Evolutionary conservation across 2,329 filamentous ascomycete genomes (phyloP).

Genomic region (Aspergillus novofumigatus): DNA sequence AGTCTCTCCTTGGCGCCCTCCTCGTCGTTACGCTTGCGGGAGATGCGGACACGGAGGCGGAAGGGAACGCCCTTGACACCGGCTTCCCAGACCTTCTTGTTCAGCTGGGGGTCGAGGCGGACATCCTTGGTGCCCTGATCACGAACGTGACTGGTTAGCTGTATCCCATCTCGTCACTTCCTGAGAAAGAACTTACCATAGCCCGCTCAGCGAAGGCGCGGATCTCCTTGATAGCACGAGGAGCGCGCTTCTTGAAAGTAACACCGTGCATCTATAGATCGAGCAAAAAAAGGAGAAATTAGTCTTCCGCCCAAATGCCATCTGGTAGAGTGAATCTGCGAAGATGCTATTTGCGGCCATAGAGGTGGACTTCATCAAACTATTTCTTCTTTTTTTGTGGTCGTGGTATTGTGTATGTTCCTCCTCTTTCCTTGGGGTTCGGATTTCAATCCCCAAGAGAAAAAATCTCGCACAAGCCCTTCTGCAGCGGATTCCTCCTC

Average conservation of each 20-base stretch:
- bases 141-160: conserved; percentile 3
- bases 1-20: conserved; percentile 99
- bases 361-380: conserved; percentile 69
- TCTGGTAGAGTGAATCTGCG: conserved; percentile 25
- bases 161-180: background rate
- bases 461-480: background rate
- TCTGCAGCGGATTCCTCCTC: background rate
- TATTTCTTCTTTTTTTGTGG: conserved; percentile 46
- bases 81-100: conserved; percentile 99
- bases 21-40: conserved; percentile 99
- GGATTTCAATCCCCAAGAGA: conserved; percentile 1
- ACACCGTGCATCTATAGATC: conserved; percentile 81
- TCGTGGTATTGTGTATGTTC: conserved; percentile 11
- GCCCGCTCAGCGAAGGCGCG: conserved; percentile 85
- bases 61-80: conserved; percentile 98
- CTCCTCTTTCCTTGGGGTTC: background rate
- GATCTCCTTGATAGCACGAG: conserved; percentile 99
- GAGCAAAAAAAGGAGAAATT: conserved; percentile 45
- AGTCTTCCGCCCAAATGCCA: conserved; percentile 65
- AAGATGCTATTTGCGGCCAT: conserved; percentile 35
- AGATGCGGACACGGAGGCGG: conserved; percentile 97
- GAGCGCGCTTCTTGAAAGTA: conserved; percentile 99
- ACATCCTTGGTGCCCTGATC: conserved; percentile 89
- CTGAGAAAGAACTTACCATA: conserved; percentile 69
- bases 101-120: conserved; percentile 95